phyloP scores from a whole-genome alignment of 148 eudicot genomes.

The Nepenthes mirabilis region DNA sequence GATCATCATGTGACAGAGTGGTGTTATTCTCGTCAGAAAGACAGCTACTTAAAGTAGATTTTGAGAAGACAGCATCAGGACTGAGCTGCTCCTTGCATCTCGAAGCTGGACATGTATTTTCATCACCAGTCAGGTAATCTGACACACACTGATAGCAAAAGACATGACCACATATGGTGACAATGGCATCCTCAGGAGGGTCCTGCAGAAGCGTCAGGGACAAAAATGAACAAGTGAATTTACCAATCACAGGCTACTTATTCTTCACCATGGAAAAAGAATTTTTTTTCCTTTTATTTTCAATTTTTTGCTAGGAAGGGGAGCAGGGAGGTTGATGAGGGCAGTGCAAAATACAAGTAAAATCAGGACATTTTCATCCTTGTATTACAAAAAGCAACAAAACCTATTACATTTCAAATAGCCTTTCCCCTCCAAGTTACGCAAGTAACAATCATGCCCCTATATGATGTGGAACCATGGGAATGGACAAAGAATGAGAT shows the following conservation, averaged over 20 bases:
- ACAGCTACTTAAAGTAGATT: slow-evolving; percentile 59
- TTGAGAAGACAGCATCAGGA: slow-evolving; percentile 61
- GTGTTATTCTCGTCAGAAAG: slow-evolving; percentile 43
- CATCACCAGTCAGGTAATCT: slow-evolving; percentile 69
- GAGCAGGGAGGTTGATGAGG: no score
- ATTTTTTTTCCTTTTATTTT: no score
- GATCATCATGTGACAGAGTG: slow-evolving; percentile 22
- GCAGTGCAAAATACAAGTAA: no score
- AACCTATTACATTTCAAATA: no score
- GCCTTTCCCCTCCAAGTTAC: no score
- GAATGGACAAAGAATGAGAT: no score
- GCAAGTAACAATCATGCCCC: no score
- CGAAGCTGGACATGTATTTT: slow-evolving; percentile 64
- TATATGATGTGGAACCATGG: no score
- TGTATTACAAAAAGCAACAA: no score
- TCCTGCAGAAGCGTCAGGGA: slow-evolving; percentile 41
- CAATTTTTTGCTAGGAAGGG: no score
- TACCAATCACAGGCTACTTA: background rate
- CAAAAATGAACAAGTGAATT: slow-evolving; percentile 1
- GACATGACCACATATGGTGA: slow-evolving; percentile 85
- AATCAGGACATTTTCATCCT: no score
- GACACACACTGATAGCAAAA: slow-evolving; percentile 93
- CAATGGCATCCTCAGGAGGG: slow-evolving; percentile 91
- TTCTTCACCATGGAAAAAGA: no score
- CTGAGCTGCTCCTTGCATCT: slow-evolving; percentile 76